Conservation (phyloP, 2,329 filamentous ascomycete genomes). For the Fusarium sp. region DNA sequence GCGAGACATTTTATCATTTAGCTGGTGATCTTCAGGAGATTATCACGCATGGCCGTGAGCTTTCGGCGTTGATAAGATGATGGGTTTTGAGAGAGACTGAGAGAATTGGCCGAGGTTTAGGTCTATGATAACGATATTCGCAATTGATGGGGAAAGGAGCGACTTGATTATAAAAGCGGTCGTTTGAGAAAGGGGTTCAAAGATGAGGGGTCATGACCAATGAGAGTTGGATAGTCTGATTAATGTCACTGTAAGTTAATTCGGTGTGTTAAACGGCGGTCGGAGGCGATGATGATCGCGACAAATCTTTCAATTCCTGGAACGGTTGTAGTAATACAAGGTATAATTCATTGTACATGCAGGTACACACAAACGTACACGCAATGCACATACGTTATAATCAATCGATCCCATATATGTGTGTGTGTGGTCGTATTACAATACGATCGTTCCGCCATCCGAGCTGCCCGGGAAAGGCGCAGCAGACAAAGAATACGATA, state of each 20-base stretch:
- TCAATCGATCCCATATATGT: neutral
- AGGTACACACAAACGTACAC: slow-evolving; percentile 15
- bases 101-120: neutral
- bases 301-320: slow-evolving; percentile 27
- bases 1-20: slow-evolving; percentile 24
- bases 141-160: slow-evolving; percentile 3
- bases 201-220: slow-evolving; percentile 29
- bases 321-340: slow-evolving; percentile 1
- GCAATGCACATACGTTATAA: slow-evolving; percentile 1
- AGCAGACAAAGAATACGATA: slow-evolving; percentile 32
- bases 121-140: slow-evolving; percentile 11
- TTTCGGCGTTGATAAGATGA: slow-evolving; percentile 14
- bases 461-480: slow-evolving; percentile 21
- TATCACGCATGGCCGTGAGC: neutral
- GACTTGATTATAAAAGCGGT: neutral
- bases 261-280: neutral
- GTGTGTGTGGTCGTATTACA: slow-evolving; percentile 14
- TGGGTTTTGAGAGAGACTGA: neutral
- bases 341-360: slow-evolving; percentile 24
- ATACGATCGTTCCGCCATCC: slow-evolving; percentile 15
- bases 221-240: neutral
- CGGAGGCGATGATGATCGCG: slow-evolving; percentile 34
- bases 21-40: slow-evolving; percentile 40
- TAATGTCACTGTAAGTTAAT: slow-evolving; percentile 18
- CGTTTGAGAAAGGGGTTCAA: slow-evolving; percentile 5